These are phyloP conservation scores for Cladosporium sp. DNA, from an alignment of 2,329 filamentous ascomycete genomes.

Conservation along the genomic window DNA sequence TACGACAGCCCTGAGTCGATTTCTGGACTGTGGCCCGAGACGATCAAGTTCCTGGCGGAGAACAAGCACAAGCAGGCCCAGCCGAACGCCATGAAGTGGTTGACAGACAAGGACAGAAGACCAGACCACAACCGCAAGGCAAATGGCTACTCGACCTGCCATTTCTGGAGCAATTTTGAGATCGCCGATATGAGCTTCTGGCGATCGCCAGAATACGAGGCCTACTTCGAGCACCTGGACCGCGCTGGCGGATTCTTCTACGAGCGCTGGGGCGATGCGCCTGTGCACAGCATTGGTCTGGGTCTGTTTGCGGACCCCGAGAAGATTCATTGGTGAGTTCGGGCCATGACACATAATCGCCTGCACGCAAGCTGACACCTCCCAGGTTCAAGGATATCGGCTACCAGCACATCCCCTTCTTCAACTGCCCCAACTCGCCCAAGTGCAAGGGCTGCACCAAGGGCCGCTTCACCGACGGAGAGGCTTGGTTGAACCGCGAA, in stretches of 20 bases:
- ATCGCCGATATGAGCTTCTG: conserved; percentile 93
- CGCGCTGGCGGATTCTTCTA: conserved; percentile 97
- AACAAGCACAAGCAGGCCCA: conserved; percentile 78
- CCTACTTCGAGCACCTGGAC: conserved; percentile 95
- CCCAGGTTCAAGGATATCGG: conserved; percentile 97
- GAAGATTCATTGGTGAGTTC: conserved; percentile 85
- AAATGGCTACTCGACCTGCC: conserved; percentile 94
- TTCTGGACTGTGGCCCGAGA: conserved; percentile 91
- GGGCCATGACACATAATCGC: too few relatives aligned
- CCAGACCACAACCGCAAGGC: conserved; percentile 79
- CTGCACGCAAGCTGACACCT: neutral
- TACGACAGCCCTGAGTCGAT: conserved; percentile 90
- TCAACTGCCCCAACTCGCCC: conserved; percentile 95
- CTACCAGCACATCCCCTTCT: conserved; percentile 97
- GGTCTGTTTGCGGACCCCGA: conserved; percentile 88
- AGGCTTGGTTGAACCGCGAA: conserved; percentile 80
- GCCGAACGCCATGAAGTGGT: conserved; percentile 85
- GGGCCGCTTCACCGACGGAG: conserved; percentile 86
- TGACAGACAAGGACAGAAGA: conserved; percentile 74
- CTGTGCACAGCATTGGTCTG: conserved; percentile 90
- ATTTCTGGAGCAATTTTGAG: conserved; percentile 99
- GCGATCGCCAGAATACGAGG: conserved; percentile 85
- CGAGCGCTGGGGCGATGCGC: conserved; percentile 96
- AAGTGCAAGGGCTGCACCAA: conserved; percentile 89
- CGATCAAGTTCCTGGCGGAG: conserved; percentile 76